Evolutionary conservation across 1,284 basidiomycete species (phyloP).

Genomic region (Exobasidium cylindrosporum): DNA sequence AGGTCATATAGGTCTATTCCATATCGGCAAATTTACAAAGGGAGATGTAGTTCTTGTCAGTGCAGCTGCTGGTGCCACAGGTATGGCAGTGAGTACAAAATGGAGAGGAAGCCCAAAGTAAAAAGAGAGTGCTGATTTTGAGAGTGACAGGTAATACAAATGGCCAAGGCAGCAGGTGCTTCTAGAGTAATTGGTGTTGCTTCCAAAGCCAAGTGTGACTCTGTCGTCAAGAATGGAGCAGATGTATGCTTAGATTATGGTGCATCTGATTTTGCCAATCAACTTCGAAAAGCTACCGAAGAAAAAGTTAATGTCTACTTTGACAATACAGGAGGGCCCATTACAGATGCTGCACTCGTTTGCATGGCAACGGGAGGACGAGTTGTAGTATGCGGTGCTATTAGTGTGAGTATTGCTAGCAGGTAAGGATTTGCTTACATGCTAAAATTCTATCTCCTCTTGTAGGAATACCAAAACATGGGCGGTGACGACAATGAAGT

Average conservation of each 20-base stretch:
- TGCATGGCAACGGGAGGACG: constrained; percentile 17
- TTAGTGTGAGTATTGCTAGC: constrained; percentile 6
- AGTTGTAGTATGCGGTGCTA: constrained; percentile 17
- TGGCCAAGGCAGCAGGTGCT: constrained; percentile 11
- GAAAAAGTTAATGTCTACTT: constrained; percentile 18
- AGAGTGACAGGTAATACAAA: constrained; percentile 9
- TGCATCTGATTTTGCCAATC: not conserved
- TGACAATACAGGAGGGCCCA: constrained; percentile 18
- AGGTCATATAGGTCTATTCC: constrained; percentile 14
- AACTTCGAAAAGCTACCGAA: constrained; percentile 15
- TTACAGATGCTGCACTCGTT: constrained; percentile 16
- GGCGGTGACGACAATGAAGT: not conserved
- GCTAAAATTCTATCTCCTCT: too few species aligned
- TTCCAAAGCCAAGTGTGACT: constrained; percentile 7
- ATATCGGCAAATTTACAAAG: constrained; percentile 13
- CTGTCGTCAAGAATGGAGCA: constrained; percentile 14
- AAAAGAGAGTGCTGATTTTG: too few species aligned
- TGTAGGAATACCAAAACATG: constrained; percentile 12
- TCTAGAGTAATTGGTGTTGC: constrained; percentile 11
- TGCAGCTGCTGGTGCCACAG: constrained; percentile 18
- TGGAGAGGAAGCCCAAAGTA: not conserved
- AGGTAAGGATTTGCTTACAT: too few species aligned
- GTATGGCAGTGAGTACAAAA: not conserved
- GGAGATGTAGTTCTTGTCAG: constrained; percentile 18
- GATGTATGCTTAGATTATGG: constrained; percentile 17